Base-by-base conservation (phyloP, 2,329 filamentous ascomycete species). In the Fusarium siculi region DNA sequence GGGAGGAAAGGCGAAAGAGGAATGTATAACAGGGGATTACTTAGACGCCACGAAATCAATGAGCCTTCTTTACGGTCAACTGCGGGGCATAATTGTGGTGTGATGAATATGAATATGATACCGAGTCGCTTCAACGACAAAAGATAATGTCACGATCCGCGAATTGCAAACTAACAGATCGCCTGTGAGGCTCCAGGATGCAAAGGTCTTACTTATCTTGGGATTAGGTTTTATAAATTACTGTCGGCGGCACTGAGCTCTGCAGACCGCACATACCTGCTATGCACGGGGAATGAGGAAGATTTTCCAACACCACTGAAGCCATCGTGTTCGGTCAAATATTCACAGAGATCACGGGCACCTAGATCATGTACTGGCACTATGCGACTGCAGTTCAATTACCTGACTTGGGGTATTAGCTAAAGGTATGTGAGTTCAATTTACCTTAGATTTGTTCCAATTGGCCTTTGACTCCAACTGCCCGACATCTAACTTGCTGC, bases 11-110 rank as follows among this genome's bases (percentile, higher is more conserved):
- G n/a, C 49, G 49, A 59, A 57, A 56, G 56, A 73, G 68, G 64
- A 73, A 76, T 83, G 80, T 82, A 82, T 62, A 79, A 79, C 78
- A 81, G 47, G 46, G 49, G 52, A 68, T 61, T 74, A 74, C 59
- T 72, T 75, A 76, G 71, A 78, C 68, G 68, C 61, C 58, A 70
- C 60, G 68, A 64, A 76, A 76, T 78, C 62, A 68, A 76, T 39
- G 63, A 69, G 56, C 50, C 74, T 70, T 75, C 54, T 53, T 56
- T 37, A 47, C 28, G 28, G 50, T 46, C 50, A 53, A 23, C 30
- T 47, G 25, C n/a, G 30, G 40, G 42, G 25, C 40, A 30, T 18
- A 28, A 50, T 19, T 28, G 19, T 40, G 21, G 30, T 23, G 42
- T 63, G 54, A 28, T 49, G 47, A 47, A 59, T 39, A 56, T 58